phyloP scores from a whole-genome alignment of 2,329 filamentous ascomycete species.

The Hymenoscyphus repandus region DNA sequence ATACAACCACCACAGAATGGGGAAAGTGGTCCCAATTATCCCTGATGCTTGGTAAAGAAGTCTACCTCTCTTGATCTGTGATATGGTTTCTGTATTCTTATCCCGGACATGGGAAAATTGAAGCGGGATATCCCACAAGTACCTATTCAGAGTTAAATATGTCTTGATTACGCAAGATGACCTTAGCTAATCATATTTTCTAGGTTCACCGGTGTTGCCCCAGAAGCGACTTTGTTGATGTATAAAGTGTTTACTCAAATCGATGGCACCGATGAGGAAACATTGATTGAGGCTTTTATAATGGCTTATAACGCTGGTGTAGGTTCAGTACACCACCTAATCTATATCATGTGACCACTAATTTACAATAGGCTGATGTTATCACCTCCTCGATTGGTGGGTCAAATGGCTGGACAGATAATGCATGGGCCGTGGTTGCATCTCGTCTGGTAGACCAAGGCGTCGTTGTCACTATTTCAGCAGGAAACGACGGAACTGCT shows the following conservation, averaged over 20 bases:
- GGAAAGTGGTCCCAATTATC: too few species aligned
- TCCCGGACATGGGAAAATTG: too few species aligned
- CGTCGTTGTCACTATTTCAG: conserved; percentile 1
- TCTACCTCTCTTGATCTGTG: too few species aligned
- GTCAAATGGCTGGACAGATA: not conserved
- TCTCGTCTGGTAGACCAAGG: not conserved
- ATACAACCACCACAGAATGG: too few species aligned
- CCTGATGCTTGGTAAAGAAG: too few species aligned
- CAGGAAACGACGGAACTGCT: not conserved
- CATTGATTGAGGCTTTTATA: conserved; percentile 1
- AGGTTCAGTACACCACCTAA: not conserved
- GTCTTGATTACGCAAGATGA: not conserved
- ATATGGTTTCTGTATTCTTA: too few species aligned
- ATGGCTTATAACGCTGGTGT: conserved; percentile 2
- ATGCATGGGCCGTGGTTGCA: conserved; percentile 1
- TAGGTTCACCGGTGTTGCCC: conserved; percentile 1
- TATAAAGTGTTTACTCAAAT: not conserved
- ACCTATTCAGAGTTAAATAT: not conserved
- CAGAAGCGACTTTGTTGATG: not conserved
- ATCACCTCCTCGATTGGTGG: conserved; percentile 2
- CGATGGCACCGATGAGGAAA: not conserved
- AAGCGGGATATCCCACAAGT: too few species aligned
- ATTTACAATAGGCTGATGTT: not conserved
- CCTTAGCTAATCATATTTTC: not conserved
- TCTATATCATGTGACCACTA: not conserved